Evolutionary conservation across 1,284 basidiomycete genomes (phyloP).

Genomic region (Neonothopanus nambi): DNA sequence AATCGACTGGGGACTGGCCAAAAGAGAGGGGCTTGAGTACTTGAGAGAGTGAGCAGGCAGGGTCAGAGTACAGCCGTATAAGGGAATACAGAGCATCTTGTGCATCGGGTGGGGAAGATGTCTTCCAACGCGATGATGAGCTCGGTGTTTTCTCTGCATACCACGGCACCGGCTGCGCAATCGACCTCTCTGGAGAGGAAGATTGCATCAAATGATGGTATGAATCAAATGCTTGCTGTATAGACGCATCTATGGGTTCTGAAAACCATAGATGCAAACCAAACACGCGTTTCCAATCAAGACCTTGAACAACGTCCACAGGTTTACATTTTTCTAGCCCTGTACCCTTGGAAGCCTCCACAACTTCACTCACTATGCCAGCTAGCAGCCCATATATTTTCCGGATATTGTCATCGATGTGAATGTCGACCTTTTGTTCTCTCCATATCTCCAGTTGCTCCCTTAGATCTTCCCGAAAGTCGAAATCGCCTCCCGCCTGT

Average conservation of each 20-base stretch:
- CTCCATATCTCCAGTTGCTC: slow-evolving; percentile 87
- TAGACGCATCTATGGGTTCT: slow-evolving; percentile 69
- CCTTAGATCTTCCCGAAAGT: slow-evolving; percentile 75
- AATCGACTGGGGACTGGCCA: slow-evolving; percentile 76
- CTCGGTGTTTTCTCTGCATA: slow-evolving; percentile 47
- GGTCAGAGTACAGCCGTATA: slow-evolving; percentile 77
- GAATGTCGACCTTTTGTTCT: slow-evolving; percentile 72
- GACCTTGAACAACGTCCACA: slow-evolving; percentile 70
- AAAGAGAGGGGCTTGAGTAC: slow-evolving; percentile 73
- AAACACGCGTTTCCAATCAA: slow-evolving; percentile 96
- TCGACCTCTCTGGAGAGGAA: slow-evolving; percentile 35
- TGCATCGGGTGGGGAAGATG: slow-evolving; percentile 14
- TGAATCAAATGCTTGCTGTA: slow-evolving; percentile 67
- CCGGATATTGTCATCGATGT: slow-evolving; percentile 71
- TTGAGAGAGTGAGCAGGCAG: slow-evolving; percentile 62
- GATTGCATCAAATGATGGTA: slow-evolving; percentile 61
- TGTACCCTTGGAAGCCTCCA: slow-evolving; percentile 59
- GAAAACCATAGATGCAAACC: slow-evolving; percentile 93
- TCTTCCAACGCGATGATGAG: slow-evolving; percentile 3
- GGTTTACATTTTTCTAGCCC: slow-evolving; percentile 53
- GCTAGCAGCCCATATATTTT: slow-evolving; percentile 86
- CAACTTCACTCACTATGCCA: slow-evolving; percentile 66
- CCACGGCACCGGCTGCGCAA: slow-evolving; percentile 73
- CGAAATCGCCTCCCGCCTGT: slow-evolving; percentile 82
- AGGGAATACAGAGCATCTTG: slow-evolving; percentile 83